Conservation (phyloP, 2,329 filamentous ascomycete species). For the Hypoxylon sp. region DNA sequence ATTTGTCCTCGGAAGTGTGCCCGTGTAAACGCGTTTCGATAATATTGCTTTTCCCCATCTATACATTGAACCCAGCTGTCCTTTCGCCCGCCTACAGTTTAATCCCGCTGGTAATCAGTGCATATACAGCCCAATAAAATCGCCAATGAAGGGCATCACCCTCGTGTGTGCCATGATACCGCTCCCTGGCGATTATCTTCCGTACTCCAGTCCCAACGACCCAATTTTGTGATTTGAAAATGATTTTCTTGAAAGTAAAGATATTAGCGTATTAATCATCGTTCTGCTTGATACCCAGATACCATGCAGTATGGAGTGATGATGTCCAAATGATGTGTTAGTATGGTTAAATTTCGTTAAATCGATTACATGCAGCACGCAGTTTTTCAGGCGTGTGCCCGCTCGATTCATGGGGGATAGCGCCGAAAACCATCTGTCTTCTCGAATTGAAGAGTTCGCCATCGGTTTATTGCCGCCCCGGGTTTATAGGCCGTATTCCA, state of each 20-base stretch:
- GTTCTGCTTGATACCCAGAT: conserved; percentile 27
- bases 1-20: conserved; percentile 3
- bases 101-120: conserved; percentile 28
- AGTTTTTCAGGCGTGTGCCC: neutral
- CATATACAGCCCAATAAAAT: conserved; percentile 34
- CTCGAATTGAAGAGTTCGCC: neutral
- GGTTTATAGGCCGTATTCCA: conserved; percentile 7
- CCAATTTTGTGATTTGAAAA: conserved; percentile 26
- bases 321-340: conserved; percentile 18
- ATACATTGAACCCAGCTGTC: conserved; percentile 21
- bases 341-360: conserved; percentile 15
- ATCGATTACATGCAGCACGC: neutral
- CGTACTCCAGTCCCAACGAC: conserved; percentile 23
- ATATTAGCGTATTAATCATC: conserved; percentile 30
- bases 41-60: conserved; percentile 42
- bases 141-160: conserved; percentile 24
- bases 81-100: conserved; percentile 21
- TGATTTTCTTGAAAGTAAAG: conserved; percentile 16
- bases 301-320: conserved; percentile 21
- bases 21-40: conserved; percentile 14
- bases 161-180: conserved; percentile 35
- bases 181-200: conserved; percentile 22
- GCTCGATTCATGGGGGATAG: neutral
- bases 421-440: neutral
- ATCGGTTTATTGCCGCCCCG: neutral